Base-by-base conservation (phyloP, 2,329 filamentous ascomycete genomes). In the Fusarium napiforme region DNA sequence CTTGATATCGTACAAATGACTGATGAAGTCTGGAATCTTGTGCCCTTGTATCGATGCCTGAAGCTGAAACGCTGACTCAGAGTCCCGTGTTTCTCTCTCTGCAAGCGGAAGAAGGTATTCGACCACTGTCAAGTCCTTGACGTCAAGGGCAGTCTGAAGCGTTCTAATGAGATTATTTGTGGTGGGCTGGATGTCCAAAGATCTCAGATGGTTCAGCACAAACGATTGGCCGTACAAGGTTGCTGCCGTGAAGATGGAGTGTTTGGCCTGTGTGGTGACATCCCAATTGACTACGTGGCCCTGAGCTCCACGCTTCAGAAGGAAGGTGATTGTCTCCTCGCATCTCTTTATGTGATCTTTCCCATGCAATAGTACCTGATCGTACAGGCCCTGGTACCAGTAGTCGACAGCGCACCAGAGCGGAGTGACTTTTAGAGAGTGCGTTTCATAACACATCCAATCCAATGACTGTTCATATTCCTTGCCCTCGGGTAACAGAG, bases 61-160 rank as follows among this genome's bases (percentile, higher is more conserved):
- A 21, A 47, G 45, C 9, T 21, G 26, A 21, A 47, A 47, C 0
- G 19, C 19, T 10, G 45, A 21, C 9, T 47, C 45, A 1, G 45
- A 30, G 6, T 28, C 19, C 4, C 19, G 19, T 16, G 45, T 47
- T 21, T 21, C 26, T 21, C 26, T 30, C 7, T 47, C 45, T 4
- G 26, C 45, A 11, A 30, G 19, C 3, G 45, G 26, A 21, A 47
- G 26, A 21, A 47, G 19, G 3, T 30, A 47, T 26, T 47, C 45
- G 10, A 47, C 26, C 2, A 26, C 45, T 1, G 26, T 47, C 0
- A 47, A 0, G 0, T 47, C 45, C 19, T 47, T 26, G 2, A 30
- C 19, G 11, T 47, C 45, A 0, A 47, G 19, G 19, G 45, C 26
- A 30, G 2, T 30, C 26, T 47, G 45, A 9, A 47, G 26, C 16